These are phyloP conservation scores for Gypsophila paniculata DNA, from an alignment of 179 eudicot species.

Conservation along the genomic window DNA sequence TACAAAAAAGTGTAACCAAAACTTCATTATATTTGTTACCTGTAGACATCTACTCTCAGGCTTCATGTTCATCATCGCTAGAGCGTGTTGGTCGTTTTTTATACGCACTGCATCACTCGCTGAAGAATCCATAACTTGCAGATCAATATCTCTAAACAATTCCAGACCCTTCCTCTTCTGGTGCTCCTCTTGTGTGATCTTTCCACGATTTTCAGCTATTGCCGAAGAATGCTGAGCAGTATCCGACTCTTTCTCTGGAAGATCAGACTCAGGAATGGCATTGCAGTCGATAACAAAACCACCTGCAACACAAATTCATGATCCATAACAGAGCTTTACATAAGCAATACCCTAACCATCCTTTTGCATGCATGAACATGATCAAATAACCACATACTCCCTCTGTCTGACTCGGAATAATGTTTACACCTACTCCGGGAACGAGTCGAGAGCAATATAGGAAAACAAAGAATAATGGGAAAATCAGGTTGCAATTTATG, in stretches of 20 bases:
- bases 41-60: conserved; percentile 38
- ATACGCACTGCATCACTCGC: conserved; percentile 10
- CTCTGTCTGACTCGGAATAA: too few relatives aligned
- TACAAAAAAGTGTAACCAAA: background rate
- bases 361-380: too few relatives aligned
- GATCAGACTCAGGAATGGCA: conserved; percentile 33
- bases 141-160: conserved; percentile 27
- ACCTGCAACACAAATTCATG: conserved; percentile 30
- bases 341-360: background rate
- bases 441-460: too few relatives aligned
- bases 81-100: conserved; percentile 21
- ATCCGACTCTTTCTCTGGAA: conserved; percentile 29
- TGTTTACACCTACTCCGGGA: too few relatives aligned
- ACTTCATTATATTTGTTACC: conserved; percentile 34
- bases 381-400: too few relatives aligned
- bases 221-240: conserved; percentile 19
- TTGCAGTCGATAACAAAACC: conserved; percentile 40
- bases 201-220: conserved; percentile 12
- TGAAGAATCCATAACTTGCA: conserved; percentile 21
- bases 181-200: conserved; percentile 10
- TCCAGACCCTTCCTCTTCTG: conserved; percentile 22
- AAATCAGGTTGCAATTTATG: background rate
- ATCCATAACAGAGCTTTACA: background rate
- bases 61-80: conserved; percentile 13
- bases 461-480: too few relatives aligned